These are phyloP conservation scores for Nakazawaea ishiwadae DNA, from an alignment of 805 yeast genomes.

Conservation along the genomic window DNA sequence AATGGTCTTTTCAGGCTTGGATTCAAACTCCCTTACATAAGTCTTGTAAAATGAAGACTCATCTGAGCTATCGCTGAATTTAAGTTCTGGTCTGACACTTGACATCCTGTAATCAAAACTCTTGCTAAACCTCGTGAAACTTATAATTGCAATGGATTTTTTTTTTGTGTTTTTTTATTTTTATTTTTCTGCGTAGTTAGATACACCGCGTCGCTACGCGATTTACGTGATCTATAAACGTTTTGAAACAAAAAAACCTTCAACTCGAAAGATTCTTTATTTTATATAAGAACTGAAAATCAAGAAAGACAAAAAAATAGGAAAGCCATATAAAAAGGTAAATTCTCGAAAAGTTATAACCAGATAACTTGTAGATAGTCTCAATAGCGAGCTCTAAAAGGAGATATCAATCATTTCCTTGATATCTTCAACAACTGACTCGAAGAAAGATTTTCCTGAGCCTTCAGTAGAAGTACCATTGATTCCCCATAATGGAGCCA, in stretches of 20 bases:
- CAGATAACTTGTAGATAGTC: not conserved
- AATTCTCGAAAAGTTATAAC: not conserved
- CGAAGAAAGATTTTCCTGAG: not conserved
- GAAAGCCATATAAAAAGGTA: no score
- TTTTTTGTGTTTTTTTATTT: not conserved
- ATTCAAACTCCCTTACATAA: conserved; percentile 40
- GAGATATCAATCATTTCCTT: not conserved
- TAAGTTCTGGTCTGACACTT: conserved; percentile 47
- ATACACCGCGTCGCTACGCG: no score
- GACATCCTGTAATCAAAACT: conserved; percentile 22
- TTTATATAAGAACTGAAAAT: no score
- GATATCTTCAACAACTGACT: not conserved
- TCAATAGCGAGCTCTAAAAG: no score
- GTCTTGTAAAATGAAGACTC: conserved; percentile 41
- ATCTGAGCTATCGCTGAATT: conserved; percentile 49
- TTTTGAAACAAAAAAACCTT: no score
- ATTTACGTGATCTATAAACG: no score
- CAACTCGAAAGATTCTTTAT: no score
- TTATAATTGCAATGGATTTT: not conserved
- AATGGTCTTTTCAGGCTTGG: conserved; percentile 45
- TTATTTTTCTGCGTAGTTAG: no score
- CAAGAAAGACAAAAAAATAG: no score
- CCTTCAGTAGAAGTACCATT: not conserved
- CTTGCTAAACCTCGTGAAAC: not conserved
- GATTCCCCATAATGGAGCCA: conserved; percentile 44